Percentiles rank a stretch among this genome's conserved stretches.
These are phyloP conservation scores for Desmodesmus armatus DNA, from an alignment of 139 green algal species.

Conservation along the genomic window DNA sequence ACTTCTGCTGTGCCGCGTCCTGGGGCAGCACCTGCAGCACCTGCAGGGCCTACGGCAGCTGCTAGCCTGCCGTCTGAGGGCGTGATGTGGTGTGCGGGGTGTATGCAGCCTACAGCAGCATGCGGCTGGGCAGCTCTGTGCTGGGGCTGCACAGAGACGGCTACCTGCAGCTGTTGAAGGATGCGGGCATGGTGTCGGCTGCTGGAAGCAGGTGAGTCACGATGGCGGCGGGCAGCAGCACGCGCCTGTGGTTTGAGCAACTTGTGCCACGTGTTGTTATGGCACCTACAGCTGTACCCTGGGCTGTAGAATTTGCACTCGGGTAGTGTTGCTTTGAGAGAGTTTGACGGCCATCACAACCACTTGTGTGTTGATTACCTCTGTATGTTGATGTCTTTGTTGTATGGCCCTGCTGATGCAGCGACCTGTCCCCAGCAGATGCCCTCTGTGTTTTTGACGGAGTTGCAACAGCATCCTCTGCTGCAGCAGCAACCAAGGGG, in stretches of 20 bases:
- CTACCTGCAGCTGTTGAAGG: constrained; percentile 15
- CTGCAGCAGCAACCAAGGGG: constrained; percentile 2
- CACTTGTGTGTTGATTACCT: background rate
- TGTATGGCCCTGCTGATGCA: constrained; percentile 6
- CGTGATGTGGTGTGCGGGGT: constrained; percentile 2
- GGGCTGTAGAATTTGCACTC: too few relatives aligned
- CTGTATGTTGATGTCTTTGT: background rate
- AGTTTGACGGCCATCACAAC: too few relatives aligned
- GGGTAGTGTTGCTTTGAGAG: too few relatives aligned
- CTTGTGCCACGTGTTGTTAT: background rate
- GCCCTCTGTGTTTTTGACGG: constrained; percentile 5
- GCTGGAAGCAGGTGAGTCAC: constrained; percentile 1
- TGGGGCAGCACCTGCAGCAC: background rate
- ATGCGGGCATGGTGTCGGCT: constrained; percentile 12
- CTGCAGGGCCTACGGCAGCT: background rate
- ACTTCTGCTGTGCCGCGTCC: background rate
- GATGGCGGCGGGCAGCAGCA: background rate
- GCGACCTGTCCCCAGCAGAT: background rate
- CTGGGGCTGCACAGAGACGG: constrained; percentile 14
- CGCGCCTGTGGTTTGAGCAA: background rate
- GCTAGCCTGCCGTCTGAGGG: background rate
- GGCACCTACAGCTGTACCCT: background rate
- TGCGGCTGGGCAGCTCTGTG: background rate
- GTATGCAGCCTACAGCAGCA: constrained; percentile 31
- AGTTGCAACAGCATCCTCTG: background rate